These are phyloP conservation scores for Entophlyctis luteolus DNA, from an alignment of 192 early-diverging fungal species.

Conservation along the genomic window DNA sequence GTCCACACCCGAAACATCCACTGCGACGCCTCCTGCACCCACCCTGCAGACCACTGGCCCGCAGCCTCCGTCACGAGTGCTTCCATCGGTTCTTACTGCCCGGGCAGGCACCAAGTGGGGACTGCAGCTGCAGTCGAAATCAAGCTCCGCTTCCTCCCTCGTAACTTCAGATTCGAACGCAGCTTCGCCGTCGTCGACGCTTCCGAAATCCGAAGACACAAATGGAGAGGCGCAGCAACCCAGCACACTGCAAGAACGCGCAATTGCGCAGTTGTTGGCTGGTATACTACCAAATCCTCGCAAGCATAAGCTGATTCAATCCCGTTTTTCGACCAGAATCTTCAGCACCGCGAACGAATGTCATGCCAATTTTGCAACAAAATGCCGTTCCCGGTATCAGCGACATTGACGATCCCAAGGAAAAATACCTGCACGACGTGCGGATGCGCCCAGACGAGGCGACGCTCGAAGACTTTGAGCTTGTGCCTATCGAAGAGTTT, in stretches of 20 bases:
- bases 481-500: conserved; percentile 85
- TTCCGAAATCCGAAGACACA: too few relatives aligned
- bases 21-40: not conserved
- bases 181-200: not conserved
- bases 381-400: conserved; percentile 45
- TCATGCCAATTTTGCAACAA: conserved; percentile 41
- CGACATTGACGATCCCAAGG: conserved; percentile 44
- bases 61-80: not conserved
- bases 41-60: not conserved
- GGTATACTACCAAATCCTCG: not conserved
- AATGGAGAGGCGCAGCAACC: not conserved
- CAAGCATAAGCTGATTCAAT: not conserved
- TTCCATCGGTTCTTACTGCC: not conserved
- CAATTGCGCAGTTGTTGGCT: conserved; percentile 24
- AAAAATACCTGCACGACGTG: conserved; percentile 63
- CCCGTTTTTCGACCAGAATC: not conserved
- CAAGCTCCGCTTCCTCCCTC: not conserved
- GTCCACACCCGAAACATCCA: not conserved
- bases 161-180: not conserved
- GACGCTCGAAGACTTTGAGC: conserved; percentile 72
- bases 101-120: conserved; percentile 6
- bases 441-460: conserved; percentile 54
- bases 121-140: conserved; percentile 32
- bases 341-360: not conserved
- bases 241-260: conserved; percentile 29